phyloP scores from a whole-genome alignment of 2,329 filamentous ascomycete genomes.

The Erysiphe pulchra region DNA sequence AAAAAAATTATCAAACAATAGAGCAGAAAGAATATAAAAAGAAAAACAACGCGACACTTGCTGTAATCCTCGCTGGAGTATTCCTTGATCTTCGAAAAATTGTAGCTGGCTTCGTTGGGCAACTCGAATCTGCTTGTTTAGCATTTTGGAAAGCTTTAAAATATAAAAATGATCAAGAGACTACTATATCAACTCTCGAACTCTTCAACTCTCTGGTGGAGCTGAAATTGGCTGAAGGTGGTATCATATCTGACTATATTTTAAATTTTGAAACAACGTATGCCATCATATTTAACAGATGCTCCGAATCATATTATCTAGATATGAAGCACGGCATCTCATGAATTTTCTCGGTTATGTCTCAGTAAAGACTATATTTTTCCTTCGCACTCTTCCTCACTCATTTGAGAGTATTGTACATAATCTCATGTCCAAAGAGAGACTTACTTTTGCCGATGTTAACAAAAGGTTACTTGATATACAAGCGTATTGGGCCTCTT shows the following conservation, averaged over 20 bases:
- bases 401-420: no score
- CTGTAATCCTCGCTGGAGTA: conserved; percentile 1
- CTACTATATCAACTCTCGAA: background rate
- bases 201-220: background rate
- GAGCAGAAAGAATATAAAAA: background rate
- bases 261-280: background rate
- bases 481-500: no score
- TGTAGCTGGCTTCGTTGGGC: background rate
- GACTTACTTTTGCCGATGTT: no score
- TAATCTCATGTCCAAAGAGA: no score
- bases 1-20: background rate
- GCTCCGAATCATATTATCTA: no score
- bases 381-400: no score
- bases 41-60: conserved; percentile 1
- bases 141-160: background rate
- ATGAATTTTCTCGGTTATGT: no score
- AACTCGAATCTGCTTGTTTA: background rate
- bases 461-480: no score
- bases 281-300: no score
- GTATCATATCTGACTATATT: background rate
- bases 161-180: background rate
- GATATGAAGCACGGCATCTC: no score
- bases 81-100: background rate
- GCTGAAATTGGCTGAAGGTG: background rate
- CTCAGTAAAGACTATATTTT: no score